Evolutionary conservation across 139 green algal species (phyloP).

Genomic region (Chlorella sp.): DNA sequence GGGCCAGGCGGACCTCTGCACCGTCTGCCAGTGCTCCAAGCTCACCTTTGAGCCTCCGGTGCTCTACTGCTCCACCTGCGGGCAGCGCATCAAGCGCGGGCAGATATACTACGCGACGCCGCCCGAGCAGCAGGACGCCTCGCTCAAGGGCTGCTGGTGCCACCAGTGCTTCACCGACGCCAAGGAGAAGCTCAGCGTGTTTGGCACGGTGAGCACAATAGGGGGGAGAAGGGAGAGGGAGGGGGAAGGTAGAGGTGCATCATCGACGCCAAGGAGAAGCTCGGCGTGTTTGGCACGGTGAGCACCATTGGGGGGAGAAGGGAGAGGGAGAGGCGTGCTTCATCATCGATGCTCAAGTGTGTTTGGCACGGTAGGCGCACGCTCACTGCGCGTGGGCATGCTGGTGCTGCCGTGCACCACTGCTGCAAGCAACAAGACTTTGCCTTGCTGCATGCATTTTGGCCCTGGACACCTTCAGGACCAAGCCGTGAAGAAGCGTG

Average conservation of each 20-base stretch:
- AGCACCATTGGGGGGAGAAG: no score
- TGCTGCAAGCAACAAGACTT: no score
- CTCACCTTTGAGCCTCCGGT: slow-evolving; percentile 92
- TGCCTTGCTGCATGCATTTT: no score
- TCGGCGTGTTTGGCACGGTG: slow-evolving; percentile 7
- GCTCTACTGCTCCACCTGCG: slow-evolving; percentile 89
- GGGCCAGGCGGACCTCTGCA: background rate
- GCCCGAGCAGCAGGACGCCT: background rate
- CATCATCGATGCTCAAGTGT: slow-evolving; percentile 46
- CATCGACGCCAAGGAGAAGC: slow-evolving; percentile 48
- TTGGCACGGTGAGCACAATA: slow-evolving; percentile 3
- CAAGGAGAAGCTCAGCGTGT: slow-evolving; percentile 38
- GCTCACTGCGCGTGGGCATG: no score
- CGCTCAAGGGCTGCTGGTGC: slow-evolving; percentile 62
- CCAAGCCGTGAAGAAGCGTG: background rate
- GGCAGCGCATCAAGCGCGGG: slow-evolving; percentile 87
- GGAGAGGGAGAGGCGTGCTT: no score
- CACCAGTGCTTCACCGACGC: slow-evolving; percentile 68
- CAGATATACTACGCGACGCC: slow-evolving; percentile 64
- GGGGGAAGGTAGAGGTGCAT: no score
- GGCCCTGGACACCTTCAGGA: no score
- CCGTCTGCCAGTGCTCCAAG: slow-evolving; percentile 67
- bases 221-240: no score
- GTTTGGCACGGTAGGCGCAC: background rate
- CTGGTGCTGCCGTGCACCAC: no score